Conservation (phyloP, 192 early-diverging fungal species). For the Coemansia sp. region DNA sequence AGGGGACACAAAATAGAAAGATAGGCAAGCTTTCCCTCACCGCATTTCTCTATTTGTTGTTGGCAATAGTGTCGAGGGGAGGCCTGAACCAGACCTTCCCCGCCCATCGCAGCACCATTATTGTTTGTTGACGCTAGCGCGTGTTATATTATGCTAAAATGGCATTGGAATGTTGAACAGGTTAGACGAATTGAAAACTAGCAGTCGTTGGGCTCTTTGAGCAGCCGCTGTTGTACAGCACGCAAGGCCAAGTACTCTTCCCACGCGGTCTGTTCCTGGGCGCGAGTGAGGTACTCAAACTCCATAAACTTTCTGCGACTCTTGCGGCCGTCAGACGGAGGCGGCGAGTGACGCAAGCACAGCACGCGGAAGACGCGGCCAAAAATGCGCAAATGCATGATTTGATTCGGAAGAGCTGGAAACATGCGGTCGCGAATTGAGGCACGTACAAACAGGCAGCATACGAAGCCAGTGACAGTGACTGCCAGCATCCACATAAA, state of each 20-base stretch:
- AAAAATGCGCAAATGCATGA: slow-evolving; percentile 60
- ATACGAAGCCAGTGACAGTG: slow-evolving; percentile 54
- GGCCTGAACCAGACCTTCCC: neutral
- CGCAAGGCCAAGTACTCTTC: slow-evolving; percentile 50
- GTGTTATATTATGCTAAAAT: neutral
- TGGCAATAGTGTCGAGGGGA: neutral
- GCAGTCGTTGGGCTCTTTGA: slow-evolving; percentile 23
- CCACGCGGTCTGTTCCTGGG: slow-evolving; percentile 44
- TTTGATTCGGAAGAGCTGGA: slow-evolving; percentile 59
- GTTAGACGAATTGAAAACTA: neutral
- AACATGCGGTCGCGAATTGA: slow-evolving; percentile 67
- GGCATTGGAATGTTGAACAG: neutral
- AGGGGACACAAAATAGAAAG: neutral
- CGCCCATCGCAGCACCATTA: neutral
- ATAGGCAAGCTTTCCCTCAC: neutral
- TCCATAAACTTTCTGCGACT: slow-evolving; percentile 15
- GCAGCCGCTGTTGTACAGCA: slow-evolving; percentile 34
- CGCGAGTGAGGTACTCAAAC: slow-evolving; percentile 35
- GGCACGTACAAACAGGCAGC: slow-evolving; percentile 60
- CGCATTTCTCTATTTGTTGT: neutral
- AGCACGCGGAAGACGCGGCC: slow-evolving; percentile 58
- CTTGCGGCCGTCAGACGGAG: slow-evolving; percentile 4
- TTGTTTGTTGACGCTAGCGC: neutral
- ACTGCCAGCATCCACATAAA: slow-evolving; percentile 69
- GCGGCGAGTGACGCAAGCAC: slow-evolving; percentile 9